Base-by-base conservation (phyloP, 1,139 yeast genomes). In the Geotrichum restrictum region DNA sequence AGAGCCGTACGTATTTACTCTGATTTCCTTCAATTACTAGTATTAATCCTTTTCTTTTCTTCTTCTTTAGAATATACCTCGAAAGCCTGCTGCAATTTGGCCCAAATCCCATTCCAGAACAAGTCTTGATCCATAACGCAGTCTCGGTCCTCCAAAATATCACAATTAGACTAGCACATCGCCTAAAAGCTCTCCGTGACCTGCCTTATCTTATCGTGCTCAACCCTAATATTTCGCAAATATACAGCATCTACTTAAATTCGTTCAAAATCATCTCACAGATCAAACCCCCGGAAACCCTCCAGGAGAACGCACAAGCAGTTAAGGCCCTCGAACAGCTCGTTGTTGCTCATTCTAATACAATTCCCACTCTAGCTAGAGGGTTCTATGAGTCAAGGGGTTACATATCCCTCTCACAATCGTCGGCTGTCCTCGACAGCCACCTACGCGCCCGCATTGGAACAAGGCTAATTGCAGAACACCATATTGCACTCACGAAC, bases 141-240 rank as follows among this genome's bases (percentile, higher is more conserved):
- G 62, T 62, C 36, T 66, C 63, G 13, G 74, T 74, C 2, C 65
- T 79, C 2, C 33, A 47, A 8, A 39, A 22, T 24, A 47, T 37
- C 10, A 10, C 45, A 7, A 45, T 59, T 54, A 60, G 75, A 29
- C 62, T 72, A 11, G 81, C 85, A 3, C 75, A 81, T 50, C 69
- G 96, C 56, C 68, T 89, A 19, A 76, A 77, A 40, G 85, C 85
- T 43, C 80, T 91, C 59, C 76, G 94, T 57, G 74, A 77, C 45
- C 72, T 91, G 49, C 96, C 96, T 0, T 91, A 88, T 65, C 77
- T 91, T 60, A 89, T 85, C 48, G 85, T 88, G 47, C 71, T 91
- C 56, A 91, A 91, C 64, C 96, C 97, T 13, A 81, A 88, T 61
- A 84, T 91, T 51, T 85, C 94, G n/a, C 81, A 81, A 61, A 84